Evolutionary conservation across 163 green algal species (phyloP).

Genomic region (Chlorella variabilis): DNA sequence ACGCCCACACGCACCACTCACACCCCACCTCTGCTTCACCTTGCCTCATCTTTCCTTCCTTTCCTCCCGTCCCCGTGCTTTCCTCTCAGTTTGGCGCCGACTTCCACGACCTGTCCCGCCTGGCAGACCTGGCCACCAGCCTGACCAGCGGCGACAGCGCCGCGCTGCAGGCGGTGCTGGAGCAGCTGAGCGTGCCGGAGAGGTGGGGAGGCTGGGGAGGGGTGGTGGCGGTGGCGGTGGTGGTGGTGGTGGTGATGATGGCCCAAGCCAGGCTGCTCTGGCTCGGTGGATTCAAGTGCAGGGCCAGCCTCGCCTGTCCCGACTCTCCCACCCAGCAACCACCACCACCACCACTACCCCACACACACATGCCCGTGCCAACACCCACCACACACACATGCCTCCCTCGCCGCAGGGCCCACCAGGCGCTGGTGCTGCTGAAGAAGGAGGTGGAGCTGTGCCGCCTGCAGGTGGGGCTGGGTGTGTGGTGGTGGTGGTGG

Average conservation of each 20-base stretch:
- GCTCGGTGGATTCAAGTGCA: too few relatives aligned
- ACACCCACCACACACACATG: too few relatives aligned
- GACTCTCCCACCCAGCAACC: too few relatives aligned
- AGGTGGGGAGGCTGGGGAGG: constrained; percentile 48
- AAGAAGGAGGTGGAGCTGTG: constrained; percentile 99
- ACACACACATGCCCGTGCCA: too few relatives aligned
- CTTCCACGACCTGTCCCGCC: constrained; percentile 88
- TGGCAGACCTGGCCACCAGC: constrained; percentile 90
- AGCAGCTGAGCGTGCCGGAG: constrained; percentile 81
- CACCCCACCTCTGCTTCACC: too few relatives aligned
- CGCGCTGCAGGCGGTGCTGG: constrained; percentile 80
- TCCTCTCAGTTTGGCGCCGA: constrained; percentile 66
- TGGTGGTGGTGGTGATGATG: background rate
- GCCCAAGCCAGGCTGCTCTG: too few relatives aligned
- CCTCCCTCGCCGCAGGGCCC: constrained; percentile 60
- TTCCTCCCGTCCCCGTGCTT: too few relatives aligned
- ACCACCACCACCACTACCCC: too few relatives aligned
- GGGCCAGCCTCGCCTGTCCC: too few relatives aligned
- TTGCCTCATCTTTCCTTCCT: too few relatives aligned
- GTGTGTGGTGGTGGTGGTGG: background rate
- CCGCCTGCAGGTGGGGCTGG: constrained; percentile 65
- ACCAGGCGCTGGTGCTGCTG: constrained; percentile 82
- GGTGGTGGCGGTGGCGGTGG: background rate
- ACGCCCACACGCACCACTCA: too few relatives aligned
- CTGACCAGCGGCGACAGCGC: constrained; percentile 86